phyloP scores from a whole-genome alignment of 2,329 filamentous ascomycete genomes.

The Trichoderma guizhouense region DNA sequence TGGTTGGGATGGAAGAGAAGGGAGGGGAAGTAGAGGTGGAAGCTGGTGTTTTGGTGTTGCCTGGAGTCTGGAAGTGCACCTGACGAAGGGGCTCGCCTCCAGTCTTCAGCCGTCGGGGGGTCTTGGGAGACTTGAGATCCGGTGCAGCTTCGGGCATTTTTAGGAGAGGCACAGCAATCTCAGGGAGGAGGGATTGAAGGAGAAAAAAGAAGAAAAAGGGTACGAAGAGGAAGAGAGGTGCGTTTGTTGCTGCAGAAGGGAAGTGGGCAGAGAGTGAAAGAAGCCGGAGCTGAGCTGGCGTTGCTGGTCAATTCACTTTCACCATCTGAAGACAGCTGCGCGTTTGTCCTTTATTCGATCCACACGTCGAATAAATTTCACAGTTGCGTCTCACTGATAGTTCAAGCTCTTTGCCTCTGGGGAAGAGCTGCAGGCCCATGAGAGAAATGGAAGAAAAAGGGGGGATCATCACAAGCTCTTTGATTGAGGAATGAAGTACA shows the following conservation, averaged over 20 bases:
- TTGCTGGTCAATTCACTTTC: neutral
- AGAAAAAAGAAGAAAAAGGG: neutral
- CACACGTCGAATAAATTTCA: neutral
- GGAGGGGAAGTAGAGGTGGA: conserved; percentile 1
- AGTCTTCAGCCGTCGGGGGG: conserved; percentile 28
- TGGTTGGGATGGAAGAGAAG: neutral
- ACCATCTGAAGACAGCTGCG: conserved; percentile 11
- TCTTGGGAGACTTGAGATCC: conserved; percentile 31
- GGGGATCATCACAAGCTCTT: neutral
- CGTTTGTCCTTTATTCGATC: neutral
- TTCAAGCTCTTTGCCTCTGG: neutral
- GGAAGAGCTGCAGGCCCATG: neutral
- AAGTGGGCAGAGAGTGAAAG: neutral
- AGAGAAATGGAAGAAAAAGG: neutral
- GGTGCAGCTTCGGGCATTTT: conserved; percentile 29
- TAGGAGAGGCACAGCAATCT: neutral
- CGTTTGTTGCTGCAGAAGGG: neutral
- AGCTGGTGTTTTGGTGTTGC: neutral
- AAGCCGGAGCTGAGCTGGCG: neutral
- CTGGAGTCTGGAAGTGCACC: conserved; percentile 30
- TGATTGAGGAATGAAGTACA: neutral
- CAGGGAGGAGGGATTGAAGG: neutral
- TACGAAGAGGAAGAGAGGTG: neutral
- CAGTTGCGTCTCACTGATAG: neutral
- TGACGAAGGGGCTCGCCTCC: conserved; percentile 30